These are phyloP conservation scores for Scedosporium aurantiacum DNA, from an alignment of 2,329 filamentous ascomycete genomes.

Conservation along the genomic window DNA sequence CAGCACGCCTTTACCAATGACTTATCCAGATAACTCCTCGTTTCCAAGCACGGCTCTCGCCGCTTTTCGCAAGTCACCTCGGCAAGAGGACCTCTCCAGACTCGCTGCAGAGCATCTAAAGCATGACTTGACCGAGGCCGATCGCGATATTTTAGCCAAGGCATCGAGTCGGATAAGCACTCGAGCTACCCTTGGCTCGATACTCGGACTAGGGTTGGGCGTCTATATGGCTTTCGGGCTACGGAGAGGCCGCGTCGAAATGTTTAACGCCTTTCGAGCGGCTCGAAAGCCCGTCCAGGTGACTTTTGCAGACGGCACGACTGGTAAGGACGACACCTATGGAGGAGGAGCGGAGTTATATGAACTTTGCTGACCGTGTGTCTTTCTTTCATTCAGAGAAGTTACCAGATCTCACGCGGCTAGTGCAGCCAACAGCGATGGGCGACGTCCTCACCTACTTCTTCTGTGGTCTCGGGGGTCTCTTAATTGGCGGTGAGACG, in stretches of 20 bases:
- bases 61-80: slow-evolving; percentile 21
- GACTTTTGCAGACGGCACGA: slow-evolving; percentile 48
- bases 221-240: slow-evolving; percentile 46
- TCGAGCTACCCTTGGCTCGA: slow-evolving; percentile 46
- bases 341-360: too few species aligned
- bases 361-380: too few species aligned
- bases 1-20: too few species aligned
- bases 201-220: slow-evolving; percentile 49
- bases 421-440: slow-evolving; percentile 43
- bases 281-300: slow-evolving; percentile 51
- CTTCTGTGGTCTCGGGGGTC: slow-evolving; percentile 48
- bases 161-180: slow-evolving; percentile 44
- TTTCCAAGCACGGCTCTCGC: slow-evolving; percentile 14
- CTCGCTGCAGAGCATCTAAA: slow-evolving; percentile 49
- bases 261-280: slow-evolving; percentile 51
- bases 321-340: slow-evolving; percentile 28
- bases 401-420: slow-evolving; percentile 34
- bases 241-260: slow-evolving; percentile 39
- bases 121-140: slow-evolving; percentile 39
- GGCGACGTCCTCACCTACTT: slow-evolving; percentile 53
- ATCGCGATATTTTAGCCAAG: slow-evolving; percentile 44
- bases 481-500: slow-evolving; percentile 54
- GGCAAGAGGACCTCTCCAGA: slow-evolving; percentile 35
- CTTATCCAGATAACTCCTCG: too few species aligned
- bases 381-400: background rate